phyloP scores from a whole-genome alignment of 768 basidiomycete genomes.

The Polyporus arcularius region DNA sequence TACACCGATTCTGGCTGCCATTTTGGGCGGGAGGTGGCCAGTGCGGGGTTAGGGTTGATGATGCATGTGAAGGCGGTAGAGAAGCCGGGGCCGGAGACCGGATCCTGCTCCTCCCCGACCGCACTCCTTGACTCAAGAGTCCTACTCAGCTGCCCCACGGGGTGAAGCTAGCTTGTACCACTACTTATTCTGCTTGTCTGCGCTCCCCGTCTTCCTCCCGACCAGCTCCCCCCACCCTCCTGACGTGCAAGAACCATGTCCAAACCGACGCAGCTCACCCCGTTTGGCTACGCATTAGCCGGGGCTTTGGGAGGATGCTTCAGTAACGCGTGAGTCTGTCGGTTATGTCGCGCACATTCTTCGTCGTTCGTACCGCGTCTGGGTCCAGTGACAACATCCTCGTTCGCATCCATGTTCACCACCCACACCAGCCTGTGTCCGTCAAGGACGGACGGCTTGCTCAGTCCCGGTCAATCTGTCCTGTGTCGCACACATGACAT shows the following conservation, averaged over 20 bases:
- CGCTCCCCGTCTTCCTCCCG: background rate
- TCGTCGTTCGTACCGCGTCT: no score
- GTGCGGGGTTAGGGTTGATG: background rate
- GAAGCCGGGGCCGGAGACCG: background rate
- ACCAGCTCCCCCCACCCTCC: background rate
- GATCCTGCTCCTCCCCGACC: background rate
- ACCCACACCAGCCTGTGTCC: no score
- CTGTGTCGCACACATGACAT: no score
- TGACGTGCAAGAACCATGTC: slow-evolving; percentile 5
- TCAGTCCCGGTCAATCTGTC: no score
- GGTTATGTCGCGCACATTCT: background rate
- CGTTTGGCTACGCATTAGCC: slow-evolving; percentile 86
- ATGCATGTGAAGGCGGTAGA: background rate
- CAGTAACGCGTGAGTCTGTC: slow-evolving; percentile 77
- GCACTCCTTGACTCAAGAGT: no score
- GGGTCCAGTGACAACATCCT: background rate
- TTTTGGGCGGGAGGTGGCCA: background rate
- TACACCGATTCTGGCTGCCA: no score
- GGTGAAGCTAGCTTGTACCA: background rate
- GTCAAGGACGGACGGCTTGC: no score
- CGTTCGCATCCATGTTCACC: background rate
- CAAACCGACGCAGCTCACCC: slow-evolving; percentile 55
- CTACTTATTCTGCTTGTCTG: no score
- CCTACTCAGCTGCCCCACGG: background rate
- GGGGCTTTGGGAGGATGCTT: slow-evolving; percentile 94